phyloP scores from a whole-genome alignment of 2,329 filamentous ascomycete genomes.

The Aspergillus pseudoglaucus region DNA sequence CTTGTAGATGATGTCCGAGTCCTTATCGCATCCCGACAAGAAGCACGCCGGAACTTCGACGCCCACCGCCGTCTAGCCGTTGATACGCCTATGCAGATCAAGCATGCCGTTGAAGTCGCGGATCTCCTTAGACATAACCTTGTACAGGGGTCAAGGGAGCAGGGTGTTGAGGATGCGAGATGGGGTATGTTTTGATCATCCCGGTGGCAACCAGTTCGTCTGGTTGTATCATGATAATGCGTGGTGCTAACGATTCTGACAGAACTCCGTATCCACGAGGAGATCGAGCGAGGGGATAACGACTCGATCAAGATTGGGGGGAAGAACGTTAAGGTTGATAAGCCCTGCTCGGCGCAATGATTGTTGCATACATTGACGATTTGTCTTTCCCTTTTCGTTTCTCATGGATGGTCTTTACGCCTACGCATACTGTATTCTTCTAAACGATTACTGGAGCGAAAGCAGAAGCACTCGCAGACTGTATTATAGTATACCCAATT shows the following conservation, averaged over 20 bases:
- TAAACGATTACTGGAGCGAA: slow-evolving; percentile 1
- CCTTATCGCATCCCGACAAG: slow-evolving; percentile 62
- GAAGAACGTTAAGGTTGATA: slow-evolving; percentile 35
- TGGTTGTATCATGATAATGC: too few relatives aligned
- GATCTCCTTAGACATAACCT: slow-evolving; percentile 74
- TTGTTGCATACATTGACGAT: background rate
- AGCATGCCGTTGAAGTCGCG: slow-evolving; percentile 77
- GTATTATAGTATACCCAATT: slow-evolving; percentile 36
- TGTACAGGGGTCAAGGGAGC: slow-evolving; percentile 64
- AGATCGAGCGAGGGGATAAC: slow-evolving; percentile 90
- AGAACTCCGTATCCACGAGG: slow-evolving; percentile 84
- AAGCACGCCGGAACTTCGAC: slow-evolving; percentile 70
- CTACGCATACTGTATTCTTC: background rate
- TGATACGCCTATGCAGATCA: slow-evolving; percentile 58
- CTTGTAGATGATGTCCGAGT: slow-evolving; percentile 61
- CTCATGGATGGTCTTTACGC: background rate
- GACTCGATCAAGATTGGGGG: slow-evolving; percentile 68
- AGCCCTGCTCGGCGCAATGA: slow-evolving; percentile 33
- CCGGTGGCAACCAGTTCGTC: too few relatives aligned
- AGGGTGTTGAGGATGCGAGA: slow-evolving; percentile 25
- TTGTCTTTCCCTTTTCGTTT: too few relatives aligned
- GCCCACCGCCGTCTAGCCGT: slow-evolving; percentile 56
- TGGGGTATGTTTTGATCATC: too few relatives aligned
- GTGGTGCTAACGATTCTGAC: slow-evolving; percentile 11
- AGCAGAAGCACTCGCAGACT: slow-evolving; percentile 8